Conservation (phyloP, 768 basidiomycete species). For the Thelephora ganbajun region DNA sequence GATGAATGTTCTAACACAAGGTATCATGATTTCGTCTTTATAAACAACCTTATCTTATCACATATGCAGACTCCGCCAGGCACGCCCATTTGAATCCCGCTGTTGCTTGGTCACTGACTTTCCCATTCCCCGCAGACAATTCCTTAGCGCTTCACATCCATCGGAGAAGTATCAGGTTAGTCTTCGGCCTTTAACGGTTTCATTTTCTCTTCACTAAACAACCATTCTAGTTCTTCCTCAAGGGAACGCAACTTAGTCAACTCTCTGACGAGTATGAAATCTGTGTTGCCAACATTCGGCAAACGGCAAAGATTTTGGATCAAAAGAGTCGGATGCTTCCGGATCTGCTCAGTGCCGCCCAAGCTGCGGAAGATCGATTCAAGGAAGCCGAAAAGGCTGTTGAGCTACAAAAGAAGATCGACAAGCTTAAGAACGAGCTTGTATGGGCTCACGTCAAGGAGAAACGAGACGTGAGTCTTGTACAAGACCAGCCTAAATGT, state of each 20-base stretch:
- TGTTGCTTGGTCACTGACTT: constrained; percentile 24
- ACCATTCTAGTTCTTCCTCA: constrained; percentile 69
- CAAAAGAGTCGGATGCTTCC: constrained; percentile 70
- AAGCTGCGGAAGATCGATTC: constrained; percentile 43
- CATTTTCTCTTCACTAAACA: constrained; percentile 2
- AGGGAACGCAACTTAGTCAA: constrained; percentile 83
- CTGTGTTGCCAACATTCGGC: constrained; percentile 58
- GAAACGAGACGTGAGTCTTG: constrained; percentile 45
- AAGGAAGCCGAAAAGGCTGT: constrained; percentile 65
- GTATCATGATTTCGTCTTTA: constrained; percentile 16
- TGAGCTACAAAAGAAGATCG: constrained; percentile 51
- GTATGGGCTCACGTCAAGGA: constrained; percentile 77
- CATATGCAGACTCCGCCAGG: constrained; percentile 20
- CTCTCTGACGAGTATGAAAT: constrained; percentile 78
- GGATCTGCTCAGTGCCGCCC: constrained; percentile 47
- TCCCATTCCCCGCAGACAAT: constrained; percentile 28
- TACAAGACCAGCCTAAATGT: constrained; percentile 12
- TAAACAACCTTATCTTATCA: background rate
- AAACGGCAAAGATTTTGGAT: constrained; percentile 48
- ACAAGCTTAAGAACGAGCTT: constrained; percentile 63
- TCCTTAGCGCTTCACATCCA: constrained; percentile 71
- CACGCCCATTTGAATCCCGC: background rate
- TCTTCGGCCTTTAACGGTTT: background rate
- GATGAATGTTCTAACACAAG: constrained; percentile 88
- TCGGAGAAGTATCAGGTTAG: constrained; percentile 81